Evolutionary conservation across 192 early-diverging fungal genomes (phyloP).

Genomic region (Coemansia sp.): DNA sequence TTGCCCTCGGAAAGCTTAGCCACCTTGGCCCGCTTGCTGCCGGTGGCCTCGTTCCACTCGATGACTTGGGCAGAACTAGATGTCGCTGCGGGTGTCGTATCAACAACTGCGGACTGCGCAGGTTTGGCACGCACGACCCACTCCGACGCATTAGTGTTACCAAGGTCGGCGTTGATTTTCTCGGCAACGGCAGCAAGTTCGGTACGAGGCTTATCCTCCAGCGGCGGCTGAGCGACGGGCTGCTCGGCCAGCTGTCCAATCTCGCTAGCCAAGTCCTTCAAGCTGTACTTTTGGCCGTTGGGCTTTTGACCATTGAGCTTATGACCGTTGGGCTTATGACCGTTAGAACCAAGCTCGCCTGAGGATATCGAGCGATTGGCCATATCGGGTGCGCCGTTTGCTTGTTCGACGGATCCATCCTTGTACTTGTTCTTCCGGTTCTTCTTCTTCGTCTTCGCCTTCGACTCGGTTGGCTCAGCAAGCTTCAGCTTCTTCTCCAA

Average conservation of each 20-base stretch:
- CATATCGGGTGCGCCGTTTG: not conserved
- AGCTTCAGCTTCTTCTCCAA: constrained; percentile 19
- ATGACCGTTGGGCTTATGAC: not conserved
- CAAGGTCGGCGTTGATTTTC: constrained; percentile 16
- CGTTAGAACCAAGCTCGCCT: not conserved
- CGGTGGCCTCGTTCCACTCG: constrained; percentile 51
- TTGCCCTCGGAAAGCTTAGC: constrained; percentile 58
- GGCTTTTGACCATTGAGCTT: not conserved
- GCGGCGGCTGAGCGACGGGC: not conserved
- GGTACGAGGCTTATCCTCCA: not conserved
- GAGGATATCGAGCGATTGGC: not conserved
- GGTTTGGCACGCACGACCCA: constrained; percentile 44
- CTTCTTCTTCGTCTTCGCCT: constrained; percentile 20
- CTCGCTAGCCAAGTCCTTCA: constrained; percentile 7
- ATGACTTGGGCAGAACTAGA: constrained; percentile 24
- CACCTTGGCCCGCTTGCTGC: constrained; percentile 55
- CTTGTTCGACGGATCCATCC: constrained; percentile 14
- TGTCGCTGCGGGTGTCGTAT: not conserved
- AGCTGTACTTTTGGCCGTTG: constrained; percentile 16
- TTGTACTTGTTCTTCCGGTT: constrained; percentile 53
- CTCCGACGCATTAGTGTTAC: constrained; percentile 11
- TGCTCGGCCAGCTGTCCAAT: not conserved
- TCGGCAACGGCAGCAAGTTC: not conserved
- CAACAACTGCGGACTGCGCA: not conserved
- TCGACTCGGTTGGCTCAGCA: not conserved